Evolutionary conservation across 2,329 filamentous ascomycete species (phyloP), one percentile per base, ranked within the genome.

Genomic region (Calonectria henricotiae): DNA sequence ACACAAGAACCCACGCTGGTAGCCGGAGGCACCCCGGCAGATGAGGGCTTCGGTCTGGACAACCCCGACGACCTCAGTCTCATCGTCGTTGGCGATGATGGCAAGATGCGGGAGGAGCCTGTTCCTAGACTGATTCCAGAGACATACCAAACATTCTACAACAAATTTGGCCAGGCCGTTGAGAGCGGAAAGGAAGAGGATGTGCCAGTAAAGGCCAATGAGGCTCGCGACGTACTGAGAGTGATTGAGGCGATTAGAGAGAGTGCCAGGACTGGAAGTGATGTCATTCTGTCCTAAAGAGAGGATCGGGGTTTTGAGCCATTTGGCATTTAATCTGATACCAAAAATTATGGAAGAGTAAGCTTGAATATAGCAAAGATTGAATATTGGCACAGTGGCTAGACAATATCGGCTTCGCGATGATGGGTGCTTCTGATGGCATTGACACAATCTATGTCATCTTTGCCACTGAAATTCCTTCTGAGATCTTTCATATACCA

Each of bases 1-100:
- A 84, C 89, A 4, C 93, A 95, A 81, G 93, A 95, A 83, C 89
- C 91, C 65, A 92, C 94, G 80, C 86, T 95, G 61, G 89, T 89
- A 79, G 85, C 83, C 2, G 92, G 93, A 5, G 37, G 23, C 23
- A 35, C n/a, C 0, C 51, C 51, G 0, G 20, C n/a, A 1, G 51
- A 58, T 15, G 51, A 58, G 51, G 51, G 51, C 15, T 58, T 58
- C 5, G 51, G 51, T 15, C 17, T 58, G 12, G 51, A 58, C 35
- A 58, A 58, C 51, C 51, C 51, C 12, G 51, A 58, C 13, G 51
- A 58, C 4, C 20, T 58, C 5, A 58, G 32, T 20, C 32, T 58
- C 20, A 39, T 58, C 3, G 51, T 58, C 1, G 51, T 58, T 13
- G 12, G 32, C 2, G 51, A 58, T 2, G 51, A 39, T 11, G 51